Base-by-base conservation (phyloP, 768 basidiomycete species). In the Xerocomus spinulosus region DNA sequence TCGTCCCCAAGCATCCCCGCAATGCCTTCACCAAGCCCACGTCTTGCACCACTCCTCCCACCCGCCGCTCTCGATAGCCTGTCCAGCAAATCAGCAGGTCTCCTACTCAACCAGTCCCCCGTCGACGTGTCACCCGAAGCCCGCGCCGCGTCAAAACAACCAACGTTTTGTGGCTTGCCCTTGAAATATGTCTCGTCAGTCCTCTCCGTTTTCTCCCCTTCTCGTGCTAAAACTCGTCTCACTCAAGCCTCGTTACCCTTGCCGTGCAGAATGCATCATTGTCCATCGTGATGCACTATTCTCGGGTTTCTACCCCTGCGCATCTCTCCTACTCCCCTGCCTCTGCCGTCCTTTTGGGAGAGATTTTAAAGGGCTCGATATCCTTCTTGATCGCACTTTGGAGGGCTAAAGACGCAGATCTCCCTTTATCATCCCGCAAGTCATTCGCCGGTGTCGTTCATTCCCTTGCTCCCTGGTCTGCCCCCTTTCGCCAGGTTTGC, bases 211-310 rank as follows among this genome's bases (percentile, higher is more conserved):
- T 25, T 15, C 36, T 20, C 12, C 0, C 2, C 37, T 44, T 2
- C 40, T 49, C 40, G 52, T 4, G 23, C 36, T 47, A 32, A 50
- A 49, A 30, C 36, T 43, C 33, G 47, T 44, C 35, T 40, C 38
- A 18, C 30, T 18, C 49, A 57, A 87, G 87, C 13, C 75, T 91
- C 49, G 80, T 92, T 54, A 90, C 88, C 15, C 80, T 94, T 42
- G 92, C 92, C 5, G 85, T 95, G 3, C 95, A 99, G 73, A 98
- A 98, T 70, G 92, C 92, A 25, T 83, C 90, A 9, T 74, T 99
- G 41, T 93, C 93, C 44, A 92, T 99, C 62, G 90, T 98, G 55
- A 95, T 99, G 90, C 93, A 97, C 73, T 91, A 97, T 69, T 97
- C 96, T n/a, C 82, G 96, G 50, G 85, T 92, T 49, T 87, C 89